phyloP scores from a whole-genome alignment of 352 stramenopile genomes.

The Phytophthora fragariae region DNA sequence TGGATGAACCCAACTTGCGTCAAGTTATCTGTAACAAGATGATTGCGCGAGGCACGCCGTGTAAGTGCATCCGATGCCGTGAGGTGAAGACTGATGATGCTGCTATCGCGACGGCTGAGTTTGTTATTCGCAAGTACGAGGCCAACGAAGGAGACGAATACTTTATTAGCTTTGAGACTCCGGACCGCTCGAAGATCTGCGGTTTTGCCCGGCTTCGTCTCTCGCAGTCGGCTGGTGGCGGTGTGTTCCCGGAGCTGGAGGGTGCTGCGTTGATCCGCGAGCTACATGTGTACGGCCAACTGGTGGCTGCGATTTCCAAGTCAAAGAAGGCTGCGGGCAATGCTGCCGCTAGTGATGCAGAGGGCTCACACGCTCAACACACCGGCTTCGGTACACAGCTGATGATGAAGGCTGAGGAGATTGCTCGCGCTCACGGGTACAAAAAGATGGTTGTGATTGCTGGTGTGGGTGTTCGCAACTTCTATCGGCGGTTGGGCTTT shows the following conservation, averaged over 20 bases:
- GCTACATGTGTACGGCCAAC: constrained; percentile 92
- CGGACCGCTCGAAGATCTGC: constrained; percentile 90
- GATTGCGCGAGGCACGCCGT: constrained; percentile 71
- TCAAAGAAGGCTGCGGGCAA: constrained; percentile 41
- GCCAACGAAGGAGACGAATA: constrained; percentile 91
- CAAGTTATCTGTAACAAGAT: constrained; percentile 91
- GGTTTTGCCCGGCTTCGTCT: constrained; percentile 91
- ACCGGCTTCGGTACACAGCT: constrained; percentile 90
- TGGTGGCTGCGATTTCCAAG: constrained; percentile 66
- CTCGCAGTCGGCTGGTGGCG: constrained; percentile 64
- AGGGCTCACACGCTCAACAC: constrained; percentile 81
- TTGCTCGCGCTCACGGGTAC: constrained; percentile 72
- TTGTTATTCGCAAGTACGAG: constrained; percentile 83
- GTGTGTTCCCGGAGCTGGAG: constrained; percentile 79
- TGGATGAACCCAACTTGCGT: constrained; percentile 92
- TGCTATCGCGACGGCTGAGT: constrained; percentile 74
- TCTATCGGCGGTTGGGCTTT: constrained; percentile 91
- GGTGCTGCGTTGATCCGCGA: constrained; percentile 89
- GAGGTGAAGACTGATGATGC: constrained; percentile 91
- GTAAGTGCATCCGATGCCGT: constrained; percentile 92
- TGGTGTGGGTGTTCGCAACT: constrained; percentile 92
- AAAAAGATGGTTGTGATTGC: constrained; percentile 91
- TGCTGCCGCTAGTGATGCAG: constrained; percentile 27
- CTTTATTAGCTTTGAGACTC: constrained; percentile 94
- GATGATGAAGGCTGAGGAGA: constrained; percentile 86